A percentile compares a stretch with the other conserved stretches of the same genome.
Evolutionary conservation across 805 yeast genomes (phyloP).

Genomic region (Cyberlindnera euphorbiae): DNA sequence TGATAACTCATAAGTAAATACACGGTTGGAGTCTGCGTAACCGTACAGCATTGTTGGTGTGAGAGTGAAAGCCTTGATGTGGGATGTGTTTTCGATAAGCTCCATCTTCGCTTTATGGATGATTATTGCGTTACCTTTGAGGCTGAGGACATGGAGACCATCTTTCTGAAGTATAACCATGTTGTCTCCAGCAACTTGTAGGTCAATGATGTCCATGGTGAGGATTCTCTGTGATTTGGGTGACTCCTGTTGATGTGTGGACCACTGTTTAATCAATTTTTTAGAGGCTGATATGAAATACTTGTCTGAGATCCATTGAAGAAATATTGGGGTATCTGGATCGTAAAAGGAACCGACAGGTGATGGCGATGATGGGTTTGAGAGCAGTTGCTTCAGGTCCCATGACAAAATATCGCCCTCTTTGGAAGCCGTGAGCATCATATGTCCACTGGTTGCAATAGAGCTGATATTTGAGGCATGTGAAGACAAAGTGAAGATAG

Average conservation of each 20-base stretch:
- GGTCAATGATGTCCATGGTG: conserved; percentile 1
- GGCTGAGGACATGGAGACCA: too few relatives aligned
- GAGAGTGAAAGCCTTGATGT: too few relatives aligned
- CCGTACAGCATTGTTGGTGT: too few relatives aligned
- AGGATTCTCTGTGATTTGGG: conserved; percentile 1
- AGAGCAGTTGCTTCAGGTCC: conserved; percentile 2
- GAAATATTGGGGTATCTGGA: neutral
- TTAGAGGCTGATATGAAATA: conserved; percentile 4
- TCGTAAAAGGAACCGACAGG: conserved; percentile 3
- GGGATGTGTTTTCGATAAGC: too few relatives aligned
- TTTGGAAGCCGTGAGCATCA: conserved; percentile 7
- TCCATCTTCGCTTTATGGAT: too few relatives aligned
- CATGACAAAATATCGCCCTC: conserved; percentile 12
- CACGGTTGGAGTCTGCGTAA: too few relatives aligned
- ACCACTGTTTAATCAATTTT: conserved; percentile 4
- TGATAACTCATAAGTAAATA: too few relatives aligned
- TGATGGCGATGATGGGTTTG: neutral
- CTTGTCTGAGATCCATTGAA: conserved; percentile 3
- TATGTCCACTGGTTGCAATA: conserved; percentile 1
- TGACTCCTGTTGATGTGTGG: neutral
- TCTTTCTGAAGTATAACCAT: neutral
- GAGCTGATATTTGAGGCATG: conserved; percentile 7
- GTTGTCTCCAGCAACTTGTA: neutral
- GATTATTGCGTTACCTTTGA: too few relatives aligned
- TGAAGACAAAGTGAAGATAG: conserved; percentile 6